These are phyloP conservation scores for Pythium folliculosum DNA, from an alignment of 352 stramenopile species.

Conservation along the genomic window DNA sequence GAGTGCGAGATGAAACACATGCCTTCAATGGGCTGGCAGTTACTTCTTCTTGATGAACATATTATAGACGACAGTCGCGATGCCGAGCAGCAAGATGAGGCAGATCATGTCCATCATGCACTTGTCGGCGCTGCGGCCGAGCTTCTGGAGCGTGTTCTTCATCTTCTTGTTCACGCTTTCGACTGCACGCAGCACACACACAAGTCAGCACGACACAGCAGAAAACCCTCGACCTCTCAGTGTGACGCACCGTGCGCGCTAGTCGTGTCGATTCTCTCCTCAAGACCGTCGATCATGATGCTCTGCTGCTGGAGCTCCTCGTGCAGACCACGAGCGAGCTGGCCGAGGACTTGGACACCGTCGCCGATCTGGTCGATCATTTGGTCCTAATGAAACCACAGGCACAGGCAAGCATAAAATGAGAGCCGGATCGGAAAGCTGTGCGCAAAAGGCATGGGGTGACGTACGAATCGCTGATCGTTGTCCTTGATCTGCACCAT, in stretches of 20 bases:
- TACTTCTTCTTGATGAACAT: slow-evolving; percentile 88
- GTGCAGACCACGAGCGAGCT: slow-evolving; percentile 75
- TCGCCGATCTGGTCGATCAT: slow-evolving; percentile 87
- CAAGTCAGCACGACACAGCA: not conserved
- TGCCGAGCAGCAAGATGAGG: slow-evolving; percentile 80
- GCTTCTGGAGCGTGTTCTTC: slow-evolving; percentile 75
- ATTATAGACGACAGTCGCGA: slow-evolving; percentile 86
- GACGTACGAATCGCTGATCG: slow-evolving; percentile 80
- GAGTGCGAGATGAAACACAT: not conserved
- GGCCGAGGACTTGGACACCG: slow-evolving; percentile 75
- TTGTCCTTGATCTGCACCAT: slow-evolving; percentile 81
- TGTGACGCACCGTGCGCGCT: slow-evolving; percentile 57
- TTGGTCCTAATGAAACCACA: slow-evolving; percentile 49
- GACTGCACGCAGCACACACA: slow-evolving; percentile 37
- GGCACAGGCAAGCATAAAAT: not conserved
- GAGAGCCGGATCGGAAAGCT: too few relatives aligned
- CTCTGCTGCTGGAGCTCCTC: slow-evolving; percentile 85
- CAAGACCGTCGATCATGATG: slow-evolving; percentile 86
- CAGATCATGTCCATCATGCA: slow-evolving; percentile 92
- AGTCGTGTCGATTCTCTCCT: slow-evolving; percentile 81
- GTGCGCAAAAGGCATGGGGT: not conserved
- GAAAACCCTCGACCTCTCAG: not conserved
- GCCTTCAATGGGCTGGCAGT: too few relatives aligned
- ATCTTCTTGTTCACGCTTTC: slow-evolving; percentile 87
- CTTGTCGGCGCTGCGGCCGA: slow-evolving; percentile 77